Conservation (phyloP, 352 stramenopile genomes). For the Phytopythium montanum region DNA sequence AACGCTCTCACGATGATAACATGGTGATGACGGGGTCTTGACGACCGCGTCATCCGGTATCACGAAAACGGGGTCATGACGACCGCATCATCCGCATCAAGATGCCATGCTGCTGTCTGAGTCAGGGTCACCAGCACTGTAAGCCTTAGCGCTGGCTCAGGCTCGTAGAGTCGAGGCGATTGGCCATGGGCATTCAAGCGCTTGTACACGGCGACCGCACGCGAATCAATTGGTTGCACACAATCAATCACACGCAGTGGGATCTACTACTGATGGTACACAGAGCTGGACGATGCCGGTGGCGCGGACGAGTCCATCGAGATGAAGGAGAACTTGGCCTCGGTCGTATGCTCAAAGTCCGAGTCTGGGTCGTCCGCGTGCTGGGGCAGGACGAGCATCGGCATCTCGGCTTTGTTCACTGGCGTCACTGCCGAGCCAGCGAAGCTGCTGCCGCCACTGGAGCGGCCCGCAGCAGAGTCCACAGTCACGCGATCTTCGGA, state of each 20-base stretch:
- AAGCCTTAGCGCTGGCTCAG: too few relatives aligned
- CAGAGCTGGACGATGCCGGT: neutral
- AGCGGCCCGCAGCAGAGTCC: neutral
- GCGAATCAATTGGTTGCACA: too few relatives aligned
- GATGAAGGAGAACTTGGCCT: conserved; percentile 35
- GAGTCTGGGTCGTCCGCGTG: conserved; percentile 10
- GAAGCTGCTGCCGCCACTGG: neutral
- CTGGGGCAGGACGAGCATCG: conserved; percentile 3
- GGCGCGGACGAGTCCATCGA: conserved; percentile 20
- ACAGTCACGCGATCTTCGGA: conserved; percentile 13
- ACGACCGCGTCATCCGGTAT: too few relatives aligned
- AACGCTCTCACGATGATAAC: neutral
- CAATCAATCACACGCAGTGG: too few relatives aligned
- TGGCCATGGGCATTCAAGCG: too few relatives aligned
- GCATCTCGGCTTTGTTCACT: conserved; percentile 7
- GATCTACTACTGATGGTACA: neutral
- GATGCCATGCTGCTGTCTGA: too few relatives aligned
- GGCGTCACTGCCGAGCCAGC: neutral
- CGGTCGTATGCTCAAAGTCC: conserved; percentile 22
- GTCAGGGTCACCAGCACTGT: too few relatives aligned
- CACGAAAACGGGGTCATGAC: too few relatives aligned
- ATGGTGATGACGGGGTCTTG: too few relatives aligned
- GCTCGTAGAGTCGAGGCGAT: too few relatives aligned
- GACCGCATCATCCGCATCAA: too few relatives aligned
- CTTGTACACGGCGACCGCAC: too few relatives aligned